phyloP scores from a whole-genome alignment of 1,139 yeast genomes.

The Sugiyamaella pinicola region DNA sequence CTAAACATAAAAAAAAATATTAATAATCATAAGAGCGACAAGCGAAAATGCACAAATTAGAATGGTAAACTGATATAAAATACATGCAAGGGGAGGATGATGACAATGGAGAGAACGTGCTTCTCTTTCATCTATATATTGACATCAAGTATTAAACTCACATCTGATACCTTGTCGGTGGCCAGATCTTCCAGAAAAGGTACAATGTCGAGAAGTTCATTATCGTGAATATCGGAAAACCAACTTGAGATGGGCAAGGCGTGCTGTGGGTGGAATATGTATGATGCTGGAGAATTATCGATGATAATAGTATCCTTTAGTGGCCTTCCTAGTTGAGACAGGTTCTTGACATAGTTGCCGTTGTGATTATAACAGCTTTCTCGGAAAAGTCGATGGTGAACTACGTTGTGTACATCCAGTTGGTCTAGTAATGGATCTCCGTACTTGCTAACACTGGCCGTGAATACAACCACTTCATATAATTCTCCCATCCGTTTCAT shows the following conservation, averaged over 20 bases:
- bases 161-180: constrained; percentile 66
- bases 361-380: constrained; percentile 80
- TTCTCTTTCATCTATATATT: constrained; percentile 21
- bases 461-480: constrained; percentile 93
- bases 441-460: constrained; percentile 92
- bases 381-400: constrained; percentile 91
- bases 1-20: not conserved
- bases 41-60: constrained; percentile 10
- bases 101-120: no score
- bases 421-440: constrained; percentile 95
- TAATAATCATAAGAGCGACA: constrained; percentile 4
- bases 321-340: constrained; percentile 93
- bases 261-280: constrained; percentile 95
- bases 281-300: constrained; percentile 97
- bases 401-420: constrained; percentile 67
- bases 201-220: constrained; percentile 85
- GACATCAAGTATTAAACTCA: constrained; percentile 39
- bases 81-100: constrained; percentile 7
- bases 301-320: constrained; percentile 81
- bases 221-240: constrained; percentile 98
- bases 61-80: not conserved
- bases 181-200: constrained; percentile 90
- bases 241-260: constrained; percentile 98
- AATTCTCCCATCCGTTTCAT: constrained; percentile 78
- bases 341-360: constrained; percentile 91